These are phyloP conservation scores for Ramichloridium luteum DNA, from an alignment of 2,329 filamentous ascomycete genomes.

Conservation along the genomic window DNA sequence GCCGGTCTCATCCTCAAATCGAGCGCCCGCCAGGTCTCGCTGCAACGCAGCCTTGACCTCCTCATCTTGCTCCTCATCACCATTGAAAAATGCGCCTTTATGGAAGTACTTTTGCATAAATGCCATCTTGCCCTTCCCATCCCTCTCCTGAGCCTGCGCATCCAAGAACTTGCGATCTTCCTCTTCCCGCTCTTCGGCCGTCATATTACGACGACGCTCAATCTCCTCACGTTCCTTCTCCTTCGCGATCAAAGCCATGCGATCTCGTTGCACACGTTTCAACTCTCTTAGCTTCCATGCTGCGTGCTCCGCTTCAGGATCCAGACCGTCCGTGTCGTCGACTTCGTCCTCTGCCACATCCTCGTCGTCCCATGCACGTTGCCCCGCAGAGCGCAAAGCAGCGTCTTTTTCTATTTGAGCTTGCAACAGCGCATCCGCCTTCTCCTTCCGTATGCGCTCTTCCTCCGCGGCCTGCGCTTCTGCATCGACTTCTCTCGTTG, in stretches of 20 bases:
- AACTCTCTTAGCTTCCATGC: constrained; percentile 93
- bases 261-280: constrained; percentile 73
- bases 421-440: constrained; percentile 69
- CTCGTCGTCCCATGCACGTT: constrained; percentile 80
- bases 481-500: constrained; percentile 20
- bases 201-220: constrained; percentile 76
- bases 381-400: constrained; percentile 59
- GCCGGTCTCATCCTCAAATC: constrained; percentile 69
- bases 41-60: constrained; percentile 66
- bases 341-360: constrained; percentile 54
- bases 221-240: constrained; percentile 82
- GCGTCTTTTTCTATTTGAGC: constrained; percentile 77
- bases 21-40: constrained; percentile 74
- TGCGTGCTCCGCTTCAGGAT: constrained; percentile 77
- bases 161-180: constrained; percentile 74
- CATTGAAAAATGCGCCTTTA: constrained; percentile 89
- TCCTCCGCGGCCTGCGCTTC: constrained; percentile 37
- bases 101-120: constrained; percentile 97
- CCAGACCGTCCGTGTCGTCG: constrained; percentile 77
- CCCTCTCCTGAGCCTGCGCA: constrained; percentile 63
- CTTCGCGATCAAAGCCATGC: constrained; percentile 60
- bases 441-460: constrained; percentile 51
- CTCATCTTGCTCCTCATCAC: constrained; percentile 44
- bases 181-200: constrained; percentile 68
- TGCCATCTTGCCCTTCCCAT: constrained; percentile 63